phyloP scores from a whole-genome alignment of 345 rosid genomes.

The Iberis pinnata region DNA sequence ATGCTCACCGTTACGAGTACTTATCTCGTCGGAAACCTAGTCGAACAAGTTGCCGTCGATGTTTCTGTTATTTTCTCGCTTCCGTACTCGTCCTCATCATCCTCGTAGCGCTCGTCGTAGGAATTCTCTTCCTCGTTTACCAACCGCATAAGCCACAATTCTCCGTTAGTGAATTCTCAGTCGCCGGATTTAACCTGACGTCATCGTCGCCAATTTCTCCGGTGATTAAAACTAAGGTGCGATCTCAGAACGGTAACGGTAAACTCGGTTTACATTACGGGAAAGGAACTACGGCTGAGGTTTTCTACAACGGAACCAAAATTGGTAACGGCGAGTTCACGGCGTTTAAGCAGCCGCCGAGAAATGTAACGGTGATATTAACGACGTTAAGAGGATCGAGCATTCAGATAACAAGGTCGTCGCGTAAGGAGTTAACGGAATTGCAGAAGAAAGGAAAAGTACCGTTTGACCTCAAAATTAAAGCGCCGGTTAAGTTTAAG shows the following conservation, averaged over 20 bases:
- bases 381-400: conserved; percentile 37
- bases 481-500: conserved; percentile 60
- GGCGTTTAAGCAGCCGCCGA: conserved; percentile 43
- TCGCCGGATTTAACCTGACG: conserved; percentile 49
- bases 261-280: conserved; percentile 53
- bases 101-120: conserved; percentile 38
- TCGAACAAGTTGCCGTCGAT: conserved; percentile 33
- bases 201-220: conserved; percentile 40
- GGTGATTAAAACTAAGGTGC: conserved; percentile 38
- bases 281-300: conserved; percentile 32
- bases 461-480: conserved; percentile 42
- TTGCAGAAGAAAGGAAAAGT: conserved; percentile 36
- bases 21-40: conserved; percentile 42
- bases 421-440: conserved; percentile 21
- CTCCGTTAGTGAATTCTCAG: conserved; percentile 42
- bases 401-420: conserved; percentile 35
- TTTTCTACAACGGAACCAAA: conserved; percentile 31
- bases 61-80: conserved; percentile 37
- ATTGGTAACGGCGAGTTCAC: conserved; percentile 47
- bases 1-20: conserved; percentile 41
- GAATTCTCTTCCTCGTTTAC: conserved; percentile 48
- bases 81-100: conserved; percentile 27
- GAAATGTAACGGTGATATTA: conserved; percentile 44
- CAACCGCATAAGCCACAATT: conserved; percentile 52
- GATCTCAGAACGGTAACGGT: conserved; percentile 46